phyloP scores from a whole-genome alignment of 2,329 filamentous ascomycete genomes.

The Diaporthe sp. region DNA sequence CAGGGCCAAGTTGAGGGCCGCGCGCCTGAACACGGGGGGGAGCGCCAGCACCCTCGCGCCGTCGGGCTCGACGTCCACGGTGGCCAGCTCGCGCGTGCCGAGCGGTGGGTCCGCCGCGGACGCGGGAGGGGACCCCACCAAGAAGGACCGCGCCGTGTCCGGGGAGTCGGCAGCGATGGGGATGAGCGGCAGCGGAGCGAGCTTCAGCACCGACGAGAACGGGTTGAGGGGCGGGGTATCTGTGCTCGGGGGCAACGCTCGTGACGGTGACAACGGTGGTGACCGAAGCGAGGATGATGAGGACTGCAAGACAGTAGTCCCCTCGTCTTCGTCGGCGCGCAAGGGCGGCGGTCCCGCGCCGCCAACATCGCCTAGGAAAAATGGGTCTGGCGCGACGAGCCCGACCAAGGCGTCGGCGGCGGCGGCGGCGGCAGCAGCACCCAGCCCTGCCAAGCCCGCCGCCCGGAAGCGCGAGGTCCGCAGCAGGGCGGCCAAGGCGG shows the following conservation, averaged over 20 bases:
- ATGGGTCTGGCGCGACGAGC: conserved; percentile 22
- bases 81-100: not conserved
- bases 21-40: conserved; percentile 48
- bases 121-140: conserved; percentile 28
- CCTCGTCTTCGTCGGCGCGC: conserved; percentile 8
- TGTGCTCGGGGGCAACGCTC: not conserved
- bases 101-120: conserved; percentile 8
- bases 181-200: conserved; percentile 21
- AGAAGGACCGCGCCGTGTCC: conserved; percentile 24
- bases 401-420: conserved; percentile 35
- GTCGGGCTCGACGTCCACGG: conserved; percentile 35
- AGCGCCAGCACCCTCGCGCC: conserved; percentile 37
- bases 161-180: conserved; percentile 15
- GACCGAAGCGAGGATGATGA: not conserved
- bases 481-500: conserved; percentile 62
- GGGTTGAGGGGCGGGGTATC: conserved; percentile 8
- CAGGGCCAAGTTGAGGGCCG: conserved; percentile 70
- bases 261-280: not conserved
- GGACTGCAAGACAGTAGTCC: conserved; percentile 4
- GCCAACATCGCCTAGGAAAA: not conserved
- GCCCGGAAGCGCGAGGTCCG: conserved; percentile 55
- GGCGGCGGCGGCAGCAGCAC: conserved; percentile 41
- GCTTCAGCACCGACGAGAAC: conserved; percentile 28
- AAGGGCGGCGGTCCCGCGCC: not conserved
- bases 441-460: conserved; percentile 33